Conservation (phyloP, 306 rosid genomes). For the Quercus ilex region DNA sequence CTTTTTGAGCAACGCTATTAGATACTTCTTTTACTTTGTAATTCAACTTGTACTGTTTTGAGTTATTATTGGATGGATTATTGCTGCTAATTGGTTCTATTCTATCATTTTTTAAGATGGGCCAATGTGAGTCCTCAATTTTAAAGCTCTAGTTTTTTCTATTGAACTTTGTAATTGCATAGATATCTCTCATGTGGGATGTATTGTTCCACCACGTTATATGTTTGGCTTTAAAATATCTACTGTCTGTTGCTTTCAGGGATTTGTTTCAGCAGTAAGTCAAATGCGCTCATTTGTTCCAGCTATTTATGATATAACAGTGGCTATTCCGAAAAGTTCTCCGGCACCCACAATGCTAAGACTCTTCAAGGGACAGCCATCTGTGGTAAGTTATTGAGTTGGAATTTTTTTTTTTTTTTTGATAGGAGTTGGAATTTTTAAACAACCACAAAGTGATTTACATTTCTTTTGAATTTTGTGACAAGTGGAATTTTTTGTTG, state of each 20-base stretch:
- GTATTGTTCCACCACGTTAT: background rate
- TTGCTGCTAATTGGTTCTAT: background rate
- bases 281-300: conserved; percentile 88
- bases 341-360: conserved; percentile 89
- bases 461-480: background rate
- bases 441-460: background rate
- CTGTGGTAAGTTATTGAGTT: conserved; percentile 64
- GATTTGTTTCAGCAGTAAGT: conserved; percentile 79
- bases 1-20: background rate
- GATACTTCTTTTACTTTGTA: background rate
- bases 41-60: background rate
- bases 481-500: background rate
- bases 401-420: too few relatives aligned
- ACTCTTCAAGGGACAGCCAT: conserved; percentile 78
- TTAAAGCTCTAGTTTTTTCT: background rate
- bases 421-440: conserved; percentile 13
- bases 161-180: background rate
- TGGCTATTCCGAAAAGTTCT: conserved; percentile 78
- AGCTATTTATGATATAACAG: conserved; percentile 73
- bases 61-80: background rate
- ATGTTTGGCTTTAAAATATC: background rate
- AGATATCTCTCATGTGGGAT: background rate
- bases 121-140: background rate
- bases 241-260: conserved; percentile 48
- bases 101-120: background rate